Base-by-base conservation (phyloP, 1,139 yeast species). In the Taphrina sp. region DNA sequence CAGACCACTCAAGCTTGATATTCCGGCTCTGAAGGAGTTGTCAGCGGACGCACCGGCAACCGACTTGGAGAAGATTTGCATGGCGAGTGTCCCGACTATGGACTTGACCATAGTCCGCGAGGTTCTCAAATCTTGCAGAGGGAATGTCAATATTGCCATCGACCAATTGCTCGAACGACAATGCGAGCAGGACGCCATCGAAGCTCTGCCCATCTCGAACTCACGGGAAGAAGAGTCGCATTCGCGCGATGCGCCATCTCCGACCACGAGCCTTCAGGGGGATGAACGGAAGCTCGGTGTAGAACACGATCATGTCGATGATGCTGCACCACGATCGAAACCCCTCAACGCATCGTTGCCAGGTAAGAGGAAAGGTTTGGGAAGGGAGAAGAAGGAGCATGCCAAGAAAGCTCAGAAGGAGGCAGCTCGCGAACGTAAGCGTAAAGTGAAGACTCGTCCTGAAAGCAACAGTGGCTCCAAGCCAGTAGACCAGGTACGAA, bases 21-120 rank as follows among this genome's bases (percentile, higher is more conserved):
- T 49, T 34, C 39, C 56, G 43, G 26, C 49, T 23, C 44, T 19
- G 22, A 16, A 29, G 14, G 5, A 10, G 12, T 34, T 45, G 19
- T 45, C 38, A 7, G 26, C 45, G 16, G 55, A 58, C 14, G 61
- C 62, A 4, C 66, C 64, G 5, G 62, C 60, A 5, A 70, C 72
- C 70, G 66, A 70, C 58, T 58, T 70, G 5, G 67, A 69, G 19
- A 65, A 60, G 46, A 62, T 62, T 20, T 60, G 65, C 38, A 28
- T 67, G 17, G 65, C 68, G 28, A 44, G 52, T 22, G 56, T 52
- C 16, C 59, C 60, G 57, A 52, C 58, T 23, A 56, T 61, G 1
- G 54, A 44, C 12, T 47, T 58, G 10, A 47, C 58, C 8, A 23
- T 10, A 12, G 57, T 58, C 38, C 47, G 60, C 5, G 61, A 54